Evolutionary conservation across 1,284 basidiomycete species (phyloP).

Genomic region (Pholiota adiposa): DNA sequence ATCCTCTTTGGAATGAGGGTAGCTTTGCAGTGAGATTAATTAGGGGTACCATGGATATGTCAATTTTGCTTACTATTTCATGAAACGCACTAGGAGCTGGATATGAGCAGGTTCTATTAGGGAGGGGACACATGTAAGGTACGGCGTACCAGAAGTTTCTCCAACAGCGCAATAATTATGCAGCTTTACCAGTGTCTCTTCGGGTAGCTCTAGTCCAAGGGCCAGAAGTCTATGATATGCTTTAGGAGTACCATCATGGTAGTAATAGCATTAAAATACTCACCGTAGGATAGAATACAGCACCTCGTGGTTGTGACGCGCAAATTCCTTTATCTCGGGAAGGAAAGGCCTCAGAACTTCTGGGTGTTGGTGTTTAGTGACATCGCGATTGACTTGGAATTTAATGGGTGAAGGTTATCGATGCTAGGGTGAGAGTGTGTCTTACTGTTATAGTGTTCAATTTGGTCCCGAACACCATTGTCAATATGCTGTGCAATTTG

Average conservation of each 20-base stretch:
- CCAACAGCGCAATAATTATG: too few species aligned
- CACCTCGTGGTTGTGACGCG: constrained; percentile 59
- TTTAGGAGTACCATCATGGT: constrained; percentile 48
- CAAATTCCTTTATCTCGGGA: too few species aligned
- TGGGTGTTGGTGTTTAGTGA: too few species aligned
- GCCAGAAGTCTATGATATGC: too few species aligned
- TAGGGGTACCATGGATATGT: too few species aligned
- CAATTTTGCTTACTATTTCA: too few species aligned
- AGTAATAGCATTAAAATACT: constrained; percentile 53
- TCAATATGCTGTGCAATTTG: constrained; percentile 46
- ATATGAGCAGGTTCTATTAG: background rate
- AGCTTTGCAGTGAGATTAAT: too few species aligned
- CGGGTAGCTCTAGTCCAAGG: too few species aligned
- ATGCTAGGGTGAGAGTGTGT: background rate
- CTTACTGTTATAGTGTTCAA: constrained; percentile 62
- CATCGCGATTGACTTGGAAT: constrained; percentile 51
- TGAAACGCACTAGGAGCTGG: constrained; percentile 48
- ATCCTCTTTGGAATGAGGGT: too few species aligned
- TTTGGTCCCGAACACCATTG: constrained; percentile 61
- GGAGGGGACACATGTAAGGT: background rate
- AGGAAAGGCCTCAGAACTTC: too few species aligned
- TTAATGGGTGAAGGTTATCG: background rate
- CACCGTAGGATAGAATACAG: constrained; percentile 55
- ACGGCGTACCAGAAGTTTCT: too few species aligned
- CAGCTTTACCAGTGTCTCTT: too few species aligned